Evolutionary conservation across 2,329 filamentous ascomycete species (phyloP), one percentile per base, ranked within the genome.

Genomic region (Decorospora gaudefroyi): DNA sequence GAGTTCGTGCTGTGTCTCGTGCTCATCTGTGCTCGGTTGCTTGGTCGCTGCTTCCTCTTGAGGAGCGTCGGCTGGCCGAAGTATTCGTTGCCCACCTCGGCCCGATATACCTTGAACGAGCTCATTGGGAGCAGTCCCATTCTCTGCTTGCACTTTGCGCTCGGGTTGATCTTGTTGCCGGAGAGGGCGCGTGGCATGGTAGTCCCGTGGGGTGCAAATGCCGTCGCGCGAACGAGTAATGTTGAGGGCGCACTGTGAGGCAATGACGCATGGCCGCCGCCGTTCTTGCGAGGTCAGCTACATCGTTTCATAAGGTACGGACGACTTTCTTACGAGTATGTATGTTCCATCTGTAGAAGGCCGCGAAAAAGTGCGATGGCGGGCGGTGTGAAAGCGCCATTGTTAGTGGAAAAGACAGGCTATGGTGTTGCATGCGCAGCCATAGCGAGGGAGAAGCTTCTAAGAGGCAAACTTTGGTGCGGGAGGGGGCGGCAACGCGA

Each of bases 311-410:
- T n/a, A n/a, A n/a, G n/a, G n/a, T n/a, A n/a, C n/a, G n/a, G n/a
- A n/a, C n/a, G n/a, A n/a, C n/a, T 13, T 15, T 32, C 67, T 53
- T 44, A 70, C 65, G 55, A 19, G 57, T 54, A 31, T 56, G 51
- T 25, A 55, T 41, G 42, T 52, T 71, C 74, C 72, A 77, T 55
- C 61, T 63, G 58, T 74, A 75, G 53, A 76, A 76, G 37, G 67
- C 66, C 9, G 63, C 61, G 57, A 74, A 75, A 61, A 77, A 76
- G 55, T 68, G 70, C 27, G 49, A 44, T 11, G 58, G 46, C 7
- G 53, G 44, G 32, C 57, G 57, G 49, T 53, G 56, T 23, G 52
- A 40, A 28, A 56, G 50, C 47, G 51, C 43, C 59, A 62, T 62
- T 25, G 30, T 21, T 18, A 27, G 15, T 33, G n/a, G 5, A 15